phyloP scores from a whole-genome alignment of 2,329 filamentous ascomycete genomes.

The Trichoderma aggressivum region DNA sequence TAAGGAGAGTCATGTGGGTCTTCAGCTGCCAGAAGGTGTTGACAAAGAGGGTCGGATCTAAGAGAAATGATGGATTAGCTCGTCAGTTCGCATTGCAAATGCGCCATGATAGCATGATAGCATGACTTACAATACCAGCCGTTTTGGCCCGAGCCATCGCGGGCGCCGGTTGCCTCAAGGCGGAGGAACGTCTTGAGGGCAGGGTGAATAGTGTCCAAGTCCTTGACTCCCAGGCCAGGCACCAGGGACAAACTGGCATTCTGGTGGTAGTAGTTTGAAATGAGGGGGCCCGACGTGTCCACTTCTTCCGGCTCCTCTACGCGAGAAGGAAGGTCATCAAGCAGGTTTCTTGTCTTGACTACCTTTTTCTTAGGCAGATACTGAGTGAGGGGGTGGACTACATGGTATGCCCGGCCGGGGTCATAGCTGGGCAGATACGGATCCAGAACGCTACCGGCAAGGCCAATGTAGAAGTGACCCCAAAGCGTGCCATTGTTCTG shows the following conservation, averaged over 20 bases:
- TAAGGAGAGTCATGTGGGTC: conserved; percentile 85
- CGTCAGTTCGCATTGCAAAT: background rate
- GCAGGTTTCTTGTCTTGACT: conserved; percentile 79
- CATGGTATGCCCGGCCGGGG: conserved; percentile 73
- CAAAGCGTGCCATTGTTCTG: conserved; percentile 92
- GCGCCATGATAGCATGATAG: background rate
- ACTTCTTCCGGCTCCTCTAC: conserved; percentile 46
- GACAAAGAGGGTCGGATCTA: conserved; percentile 76
- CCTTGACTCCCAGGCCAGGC: conserved; percentile 70
- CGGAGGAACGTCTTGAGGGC: conserved; percentile 74
- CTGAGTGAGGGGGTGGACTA: conserved; percentile 80
- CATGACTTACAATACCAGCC: conserved; percentile 71
- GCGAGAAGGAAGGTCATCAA: conserved; percentile 50
- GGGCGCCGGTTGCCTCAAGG: conserved; percentile 74
- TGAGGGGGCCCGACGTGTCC: conserved; percentile 61
- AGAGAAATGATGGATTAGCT: background rate
- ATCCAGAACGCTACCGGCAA: conserved; percentile 73
- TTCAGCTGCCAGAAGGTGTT: conserved; percentile 98
- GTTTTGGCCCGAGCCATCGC: conserved; percentile 81
- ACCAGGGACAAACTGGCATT: conserved; percentile 90
- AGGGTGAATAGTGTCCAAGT: conserved; percentile 65
- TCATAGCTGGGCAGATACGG: conserved; percentile 71
- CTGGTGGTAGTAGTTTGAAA: conserved; percentile 88
- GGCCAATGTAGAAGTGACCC: conserved; percentile 87
- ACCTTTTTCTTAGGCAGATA: conserved; percentile 90